Percentiles rank a stretch among this genome's conserved stretches.
Conservation (phyloP, 176 grass and related monocot genomes). For the Stipa capillata region DNA sequence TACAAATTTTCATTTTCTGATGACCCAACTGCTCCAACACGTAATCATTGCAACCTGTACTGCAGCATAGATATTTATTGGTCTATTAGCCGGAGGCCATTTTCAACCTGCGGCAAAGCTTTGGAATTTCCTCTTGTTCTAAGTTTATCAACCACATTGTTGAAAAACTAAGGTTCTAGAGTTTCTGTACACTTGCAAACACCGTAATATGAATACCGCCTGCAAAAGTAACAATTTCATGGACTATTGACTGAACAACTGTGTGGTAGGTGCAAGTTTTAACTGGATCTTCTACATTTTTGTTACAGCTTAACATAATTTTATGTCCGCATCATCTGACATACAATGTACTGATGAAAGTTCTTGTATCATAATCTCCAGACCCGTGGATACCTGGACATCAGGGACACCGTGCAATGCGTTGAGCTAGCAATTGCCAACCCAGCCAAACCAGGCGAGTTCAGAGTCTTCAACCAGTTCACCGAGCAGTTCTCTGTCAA, state of each 20-base stretch:
- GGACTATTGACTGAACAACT: not conserved
- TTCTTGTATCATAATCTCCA: not conserved
- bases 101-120: not conserved
- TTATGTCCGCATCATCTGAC: not conserved
- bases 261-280: not conserved
- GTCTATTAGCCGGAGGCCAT: not conserved
- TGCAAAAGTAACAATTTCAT: not conserved
- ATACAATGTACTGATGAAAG: not conserved
- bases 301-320: not conserved
- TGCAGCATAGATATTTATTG: not conserved
- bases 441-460: conserved; percentile 79
- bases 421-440: conserved; percentile 88
- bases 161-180: not conserved
- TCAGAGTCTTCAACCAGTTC: conserved; percentile 98
- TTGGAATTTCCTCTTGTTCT: not conserved
- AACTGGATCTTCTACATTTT: not conserved
- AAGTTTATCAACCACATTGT: not conserved
- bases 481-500: conserved; percentile 92
- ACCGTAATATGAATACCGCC: not conserved
- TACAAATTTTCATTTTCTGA: too few relatives aligned
- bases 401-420: conserved; percentile 86
- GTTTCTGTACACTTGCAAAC: not conserved
- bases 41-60: too few relatives aligned
- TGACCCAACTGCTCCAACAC: too few relatives aligned
- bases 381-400: conserved; percentile 94